Evolutionary conservation across 1,139 yeast species (phyloP).

Genomic region (Magnusiomyces sp.): DNA sequence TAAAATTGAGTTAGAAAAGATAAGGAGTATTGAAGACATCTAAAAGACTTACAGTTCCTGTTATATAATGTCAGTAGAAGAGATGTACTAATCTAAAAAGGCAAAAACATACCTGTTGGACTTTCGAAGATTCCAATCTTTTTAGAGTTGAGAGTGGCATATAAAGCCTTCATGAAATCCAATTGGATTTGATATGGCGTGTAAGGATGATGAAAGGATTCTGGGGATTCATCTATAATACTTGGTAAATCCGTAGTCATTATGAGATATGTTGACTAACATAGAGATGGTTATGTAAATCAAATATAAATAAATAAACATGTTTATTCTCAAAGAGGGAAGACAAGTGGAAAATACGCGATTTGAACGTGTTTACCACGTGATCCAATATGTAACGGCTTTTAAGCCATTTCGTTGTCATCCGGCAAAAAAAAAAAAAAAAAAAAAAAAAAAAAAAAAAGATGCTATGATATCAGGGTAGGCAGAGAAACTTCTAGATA

Average conservation of each 20-base stretch:
- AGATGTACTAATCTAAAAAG: background rate
- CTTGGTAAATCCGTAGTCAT: no score
- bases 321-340: background rate
- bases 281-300: background rate
- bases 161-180: conserved; percentile 67
- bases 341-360: no score
- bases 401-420: no score
- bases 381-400: no score
- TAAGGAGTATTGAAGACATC: background rate
- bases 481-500: no score
- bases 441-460: no score
- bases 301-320: background rate
- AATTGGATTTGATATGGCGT: conserved; percentile 71
- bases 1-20: conserved; percentile 3
- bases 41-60: conserved; percentile 18
- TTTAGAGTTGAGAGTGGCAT: conserved; percentile 50
- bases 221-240: no score
- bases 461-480: no score
- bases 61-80: background rate
- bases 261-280: no score
- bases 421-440: no score
- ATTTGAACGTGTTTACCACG: no score
- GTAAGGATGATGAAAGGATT: conserved; percentile 62
- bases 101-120: conserved; percentile 71
- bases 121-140: conserved; percentile 83